Evolutionary conservation across 2,329 filamentous ascomycete genomes (phyloP).

Genomic region (Aureobasidium sp.): DNA sequence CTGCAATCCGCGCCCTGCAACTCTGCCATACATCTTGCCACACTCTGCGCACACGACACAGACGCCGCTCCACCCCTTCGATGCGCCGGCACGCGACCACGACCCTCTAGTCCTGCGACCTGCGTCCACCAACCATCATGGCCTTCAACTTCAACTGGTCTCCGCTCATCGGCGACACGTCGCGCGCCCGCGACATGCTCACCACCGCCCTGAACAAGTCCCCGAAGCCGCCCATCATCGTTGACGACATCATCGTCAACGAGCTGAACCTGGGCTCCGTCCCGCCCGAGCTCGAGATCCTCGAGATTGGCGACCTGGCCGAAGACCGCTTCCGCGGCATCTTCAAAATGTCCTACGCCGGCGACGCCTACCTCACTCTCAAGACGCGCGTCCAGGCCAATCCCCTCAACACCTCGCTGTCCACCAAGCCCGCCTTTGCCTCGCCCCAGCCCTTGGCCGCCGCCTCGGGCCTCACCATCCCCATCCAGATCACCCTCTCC

Average conservation of each 20-base stretch:
- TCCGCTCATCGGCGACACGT: conserved; percentile 89
- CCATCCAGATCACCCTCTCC: conserved; percentile 91
- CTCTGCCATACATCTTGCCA: not conserved
- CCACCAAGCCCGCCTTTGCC: conserved; percentile 80
- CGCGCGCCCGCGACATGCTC: conserved; percentile 84
- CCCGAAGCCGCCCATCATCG: conserved; percentile 95
- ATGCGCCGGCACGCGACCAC: conserved; percentile 13
- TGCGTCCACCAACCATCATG: conserved; percentile 55
- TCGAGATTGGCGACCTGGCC: conserved; percentile 94
- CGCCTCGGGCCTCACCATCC: conserved; percentile 85
- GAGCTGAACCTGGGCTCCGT: conserved; percentile 94
- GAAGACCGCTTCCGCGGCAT: conserved; percentile 96
- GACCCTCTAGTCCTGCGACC: not conserved
- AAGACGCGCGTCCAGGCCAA: conserved; percentile 97
- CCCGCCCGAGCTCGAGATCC: conserved; percentile 88
- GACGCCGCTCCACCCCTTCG: not conserved
- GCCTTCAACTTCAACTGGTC: conserved; percentile 99
- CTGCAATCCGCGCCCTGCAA: not conserved
- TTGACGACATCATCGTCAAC: conserved; percentile 97
- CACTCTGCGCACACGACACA: not conserved
- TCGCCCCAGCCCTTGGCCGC: conserved; percentile 88
- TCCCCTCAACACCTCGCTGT: conserved; percentile 89
- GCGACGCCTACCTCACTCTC: conserved; percentile 89
- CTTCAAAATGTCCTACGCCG: conserved; percentile 98
- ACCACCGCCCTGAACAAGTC: conserved; percentile 95